phyloP scores from a whole-genome alignment of 2,329 filamentous ascomycete species.

The Diaporthe longicolla region DNA sequence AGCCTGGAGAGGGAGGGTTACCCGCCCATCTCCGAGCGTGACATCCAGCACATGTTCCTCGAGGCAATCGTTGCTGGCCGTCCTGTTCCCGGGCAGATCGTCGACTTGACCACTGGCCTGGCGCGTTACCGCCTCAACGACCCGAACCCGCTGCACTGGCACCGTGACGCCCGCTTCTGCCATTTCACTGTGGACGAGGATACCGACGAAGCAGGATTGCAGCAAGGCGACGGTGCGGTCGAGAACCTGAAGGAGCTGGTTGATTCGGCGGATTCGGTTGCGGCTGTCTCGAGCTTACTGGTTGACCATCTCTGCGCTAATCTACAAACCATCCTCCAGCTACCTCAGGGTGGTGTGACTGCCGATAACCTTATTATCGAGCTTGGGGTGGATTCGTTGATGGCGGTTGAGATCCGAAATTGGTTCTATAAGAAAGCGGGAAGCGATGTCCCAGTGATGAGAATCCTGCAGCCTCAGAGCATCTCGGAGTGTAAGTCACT shows the following conservation, averaged over 20 bases:
- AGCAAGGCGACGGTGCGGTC: constrained; percentile 31
- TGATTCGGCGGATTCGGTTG: constrained; percentile 43
- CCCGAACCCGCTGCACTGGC: constrained; percentile 56
- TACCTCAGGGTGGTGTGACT: constrained; percentile 49
- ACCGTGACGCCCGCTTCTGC: constrained; percentile 59
- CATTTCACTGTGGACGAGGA: constrained; percentile 52
- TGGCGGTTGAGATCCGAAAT: constrained; percentile 57
- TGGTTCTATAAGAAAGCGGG: constrained; percentile 61
- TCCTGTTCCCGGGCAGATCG: constrained; percentile 47
- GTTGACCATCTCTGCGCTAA: constrained; percentile 48
- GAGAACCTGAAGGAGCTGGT: constrained; percentile 51
- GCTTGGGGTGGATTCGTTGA: constrained; percentile 58
- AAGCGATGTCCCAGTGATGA: constrained; percentile 61
- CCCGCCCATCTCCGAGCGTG: constrained; percentile 63
- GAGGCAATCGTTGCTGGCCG: constrained; percentile 63
- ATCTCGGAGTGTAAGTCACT: constrained; percentile 42
- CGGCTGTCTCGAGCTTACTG: constrained; percentile 48
- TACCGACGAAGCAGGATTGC: constrained; percentile 23
- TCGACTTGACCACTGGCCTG: constrained; percentile 58
- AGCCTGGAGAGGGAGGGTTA: constrained; percentile 61
- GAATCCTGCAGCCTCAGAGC: constrained; percentile 55
- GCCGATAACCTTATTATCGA: constrained; percentile 52
- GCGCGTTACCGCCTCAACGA: constrained; percentile 53
- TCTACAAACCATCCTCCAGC: constrained; percentile 52
- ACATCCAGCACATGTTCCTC: constrained; percentile 66